Evolutionary conservation across 2,329 filamentous ascomycete genomes (phyloP).

Genomic region (Scedosporium minutisporum): DNA sequence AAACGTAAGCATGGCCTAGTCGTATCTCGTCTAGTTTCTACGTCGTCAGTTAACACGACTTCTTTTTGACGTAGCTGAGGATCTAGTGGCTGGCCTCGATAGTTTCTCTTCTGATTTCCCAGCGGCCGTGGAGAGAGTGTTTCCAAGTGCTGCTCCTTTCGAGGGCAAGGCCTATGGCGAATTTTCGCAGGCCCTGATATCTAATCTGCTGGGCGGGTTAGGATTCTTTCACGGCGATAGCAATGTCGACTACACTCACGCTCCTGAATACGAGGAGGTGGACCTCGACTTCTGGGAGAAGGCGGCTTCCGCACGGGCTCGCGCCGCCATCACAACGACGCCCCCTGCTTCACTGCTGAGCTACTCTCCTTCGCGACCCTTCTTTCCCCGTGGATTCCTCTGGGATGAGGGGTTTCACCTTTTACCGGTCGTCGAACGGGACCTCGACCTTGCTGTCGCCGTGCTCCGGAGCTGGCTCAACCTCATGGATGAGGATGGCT

Average conservation of each 20-base stretch:
- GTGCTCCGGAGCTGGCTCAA: slow-evolving; percentile 94
- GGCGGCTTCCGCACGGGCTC: slow-evolving; percentile 65
- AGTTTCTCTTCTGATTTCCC: slow-evolving; percentile 68
- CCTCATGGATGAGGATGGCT: slow-evolving; percentile 91
- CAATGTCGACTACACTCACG: slow-evolving; percentile 80
- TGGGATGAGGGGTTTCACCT: slow-evolving; percentile 99
- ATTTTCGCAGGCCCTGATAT: slow-evolving; percentile 86
- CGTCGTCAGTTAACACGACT: slow-evolving; percentile 75
- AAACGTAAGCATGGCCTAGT: neutral
- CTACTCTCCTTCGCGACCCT: slow-evolving; percentile 81
- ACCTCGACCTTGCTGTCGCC: slow-evolving; percentile 76
- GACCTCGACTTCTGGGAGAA: slow-evolving; percentile 95
- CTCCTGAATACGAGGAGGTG: slow-evolving; percentile 85
- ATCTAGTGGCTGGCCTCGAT: slow-evolving; percentile 48
- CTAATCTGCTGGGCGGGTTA: slow-evolving; percentile 86
- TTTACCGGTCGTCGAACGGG: slow-evolving; percentile 85
- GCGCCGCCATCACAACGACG: slow-evolving; percentile 59
- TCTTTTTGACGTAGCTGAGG: slow-evolving; percentile 44
- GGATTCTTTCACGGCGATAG: slow-evolving; percentile 91
- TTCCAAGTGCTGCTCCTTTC: slow-evolving; percentile 49
- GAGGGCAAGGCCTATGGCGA: slow-evolving; percentile 58
- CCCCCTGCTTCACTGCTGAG: slow-evolving; percentile 85
- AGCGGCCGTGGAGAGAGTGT: slow-evolving; percentile 52
- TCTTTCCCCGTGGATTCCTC: slow-evolving; percentile 91
- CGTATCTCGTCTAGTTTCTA: slow-evolving; percentile 54